Evolutionary conservation across 1,284 basidiomycete species (phyloP).

Genomic region (Ceratorhiza oryzae-sativae): DNA sequence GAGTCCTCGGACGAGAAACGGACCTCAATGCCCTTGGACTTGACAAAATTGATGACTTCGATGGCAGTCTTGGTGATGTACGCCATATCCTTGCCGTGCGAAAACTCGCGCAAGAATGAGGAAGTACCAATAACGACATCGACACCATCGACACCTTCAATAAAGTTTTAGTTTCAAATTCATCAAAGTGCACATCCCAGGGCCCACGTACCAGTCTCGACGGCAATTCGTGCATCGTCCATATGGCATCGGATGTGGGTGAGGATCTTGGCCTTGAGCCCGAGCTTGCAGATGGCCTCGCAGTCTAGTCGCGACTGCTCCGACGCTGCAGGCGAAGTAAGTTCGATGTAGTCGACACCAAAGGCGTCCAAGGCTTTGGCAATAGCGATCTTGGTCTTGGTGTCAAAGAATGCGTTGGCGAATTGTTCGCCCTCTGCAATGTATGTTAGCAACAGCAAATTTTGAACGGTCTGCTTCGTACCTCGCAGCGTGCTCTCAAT

Average conservation of each 20-base stretch:
- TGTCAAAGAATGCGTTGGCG: conserved; percentile 99
- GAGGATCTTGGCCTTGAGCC: conserved; percentile 95
- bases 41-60: conserved; percentile 99
- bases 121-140: conserved; percentile 99
- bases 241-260: conserved; percentile 99
- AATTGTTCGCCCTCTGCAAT: conserved; percentile 95
- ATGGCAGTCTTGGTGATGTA: conserved; percentile 99
- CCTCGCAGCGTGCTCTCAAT: conserved; percentile 97
- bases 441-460: conserved; percentile 5
- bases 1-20: conserved; percentile 99
- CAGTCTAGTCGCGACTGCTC: conserved; percentile 96
- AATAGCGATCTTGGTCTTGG: conserved; percentile 99
- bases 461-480: conserved; percentile 51
- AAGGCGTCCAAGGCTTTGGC: conserved; percentile 97
- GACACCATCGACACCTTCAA: conserved; percentile 92
- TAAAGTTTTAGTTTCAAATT: conserved; percentile 22
- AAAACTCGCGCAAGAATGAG: conserved; percentile 98
- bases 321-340: conserved; percentile 97
- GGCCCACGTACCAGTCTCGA: conserved; percentile 84
- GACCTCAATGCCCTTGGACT: conserved; percentile 99
- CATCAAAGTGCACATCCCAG: background rate
- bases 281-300: conserved; percentile 99
- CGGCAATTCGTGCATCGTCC: conserved; percentile 98
- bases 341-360: conserved; percentile 99
- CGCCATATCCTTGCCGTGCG: conserved; percentile 99